These are phyloP conservation scores for Plantago elongata DNA, from an alignment of 257 asterid species.

Conservation along the genomic window DNA sequence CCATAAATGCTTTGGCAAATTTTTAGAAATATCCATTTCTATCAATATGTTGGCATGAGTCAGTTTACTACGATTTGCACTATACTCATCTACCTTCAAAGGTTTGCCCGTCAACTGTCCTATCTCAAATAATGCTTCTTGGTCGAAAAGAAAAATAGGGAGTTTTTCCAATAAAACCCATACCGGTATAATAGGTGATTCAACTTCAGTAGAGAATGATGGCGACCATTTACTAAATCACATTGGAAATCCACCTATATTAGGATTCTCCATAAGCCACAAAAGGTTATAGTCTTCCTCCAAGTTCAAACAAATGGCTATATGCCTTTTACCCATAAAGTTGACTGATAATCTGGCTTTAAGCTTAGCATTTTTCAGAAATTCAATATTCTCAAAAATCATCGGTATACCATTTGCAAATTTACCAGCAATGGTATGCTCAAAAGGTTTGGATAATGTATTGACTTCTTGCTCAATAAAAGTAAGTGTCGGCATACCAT, in stretches of 20 bases:
- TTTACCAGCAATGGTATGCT: background rate
- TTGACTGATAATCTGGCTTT: background rate
- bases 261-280: too few species aligned
- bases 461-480: too few species aligned
- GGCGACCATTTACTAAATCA: background rate
- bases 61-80: background rate
- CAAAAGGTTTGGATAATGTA: too few species aligned
- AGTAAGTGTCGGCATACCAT: too few species aligned
- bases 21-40: background rate
- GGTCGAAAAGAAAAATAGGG: too few species aligned
- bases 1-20: background rate
- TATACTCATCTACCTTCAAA: background rate
- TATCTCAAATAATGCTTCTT: background rate
- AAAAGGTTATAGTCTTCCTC: too few species aligned
- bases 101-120: background rate
- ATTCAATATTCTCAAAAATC: too few species aligned
- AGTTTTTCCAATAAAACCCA: background rate
- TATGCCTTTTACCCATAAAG: too few species aligned
- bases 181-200: background rate
- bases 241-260: too few species aligned
- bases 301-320: too few species aligned
- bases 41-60: background rate
- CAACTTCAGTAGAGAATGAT: background rate
- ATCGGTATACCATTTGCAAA: background rate
- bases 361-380: background rate